Evolutionary conservation across 1,284 basidiomycete species (phyloP), one percentile per base, ranked within the genome.

Genomic region (Trichosporon sp.): DNA sequence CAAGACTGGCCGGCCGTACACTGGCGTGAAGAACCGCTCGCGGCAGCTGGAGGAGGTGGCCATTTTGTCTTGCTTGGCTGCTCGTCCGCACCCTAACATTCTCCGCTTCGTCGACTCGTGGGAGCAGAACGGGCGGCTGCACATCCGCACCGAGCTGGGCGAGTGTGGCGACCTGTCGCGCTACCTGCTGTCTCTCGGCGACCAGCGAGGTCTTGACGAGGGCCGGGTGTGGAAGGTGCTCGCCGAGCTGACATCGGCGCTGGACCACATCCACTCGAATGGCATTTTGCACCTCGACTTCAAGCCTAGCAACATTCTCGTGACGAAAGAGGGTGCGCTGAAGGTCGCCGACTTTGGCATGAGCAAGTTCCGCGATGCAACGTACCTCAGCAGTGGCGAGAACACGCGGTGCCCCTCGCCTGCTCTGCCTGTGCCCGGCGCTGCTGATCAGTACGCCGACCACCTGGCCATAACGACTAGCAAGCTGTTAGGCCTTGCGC

Each of bases 311-410:
- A 99, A 99, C 77, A 88, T 99, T 59, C 92, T 99, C 75, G 85
- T 99, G 71, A 93, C 91, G 4, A 84, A 84, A 21, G 86, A 89
- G 60, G 96, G 95, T 1, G 86, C 89, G 23, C 89, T 99, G 81
- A 94, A 93, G 82, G 92, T 99, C 73, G 93, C 93, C 11, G 96
- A 99, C 80, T 97, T 98, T 83, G 96, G 95, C 9, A 91, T 97
- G 87, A 69, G 68, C 46, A 40, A 65, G 90, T 93, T 76, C 91
- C 92, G 23, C 8, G 27, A 54, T 13, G 6, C 49, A 2, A 27
- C 9, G 27, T 29, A 16, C 49, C 25, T n/a, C 16, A 27, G 25
- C 49, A 13, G 34, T 37, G 49, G 25, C 16, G 49, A 54, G 25
- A 29, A 27, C 49, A 54, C 49, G 25, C 49, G 49, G 16, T 27